Base-by-base conservation (phyloP, 768 basidiomycete genomes). In the Panaeolus papilionaceus region DNA sequence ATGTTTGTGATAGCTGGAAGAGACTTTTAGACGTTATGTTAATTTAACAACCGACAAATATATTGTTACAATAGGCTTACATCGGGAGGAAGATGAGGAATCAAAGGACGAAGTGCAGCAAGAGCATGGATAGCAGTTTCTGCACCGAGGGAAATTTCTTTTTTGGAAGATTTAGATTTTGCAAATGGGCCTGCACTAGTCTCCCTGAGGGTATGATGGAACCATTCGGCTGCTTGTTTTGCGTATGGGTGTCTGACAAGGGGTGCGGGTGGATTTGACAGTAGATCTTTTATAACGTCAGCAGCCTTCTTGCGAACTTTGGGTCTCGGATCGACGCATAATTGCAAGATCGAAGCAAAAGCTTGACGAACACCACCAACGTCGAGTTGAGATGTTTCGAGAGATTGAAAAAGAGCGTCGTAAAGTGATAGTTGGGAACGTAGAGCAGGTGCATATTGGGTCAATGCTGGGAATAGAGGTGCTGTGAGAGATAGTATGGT, bases 271-370 rank as follows among this genome's bases (percentile, higher is more conserved):
- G 96, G 95, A 28, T 83, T 83, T 16, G 85, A 83, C 40, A 99
- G 82, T 3, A 95, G 84, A 71, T 93, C 92, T 72, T 85, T 86
- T 38, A 99, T 86, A 20, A 92, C 86, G 74, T 98, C 96, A 58
- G 91, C 90, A 26, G 96, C 96, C 75, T 91, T 89, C 78, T 88
- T 96, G 66, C 98, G 89, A 64, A 99, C 95, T 81, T 99, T 98
- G 20, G 98, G 98, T 63, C 98, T 83, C 4, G 90, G 86, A 79
- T 99, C 98, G 51, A 95, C 83, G 71, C 88, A 90, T 61, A 98
- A 80, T 61, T 93, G 91, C 47, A 99, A 81, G 64, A 98, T 82
- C 42, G 93, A 90, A 51, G 92, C 91, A 83, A 96, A 98, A 2
- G 90, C 85, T 76, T 96, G 93, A 44, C 93, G 89, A 61, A 93